Conservation (phyloP, 805 yeast species). For the Lachancea cidri region DNA sequence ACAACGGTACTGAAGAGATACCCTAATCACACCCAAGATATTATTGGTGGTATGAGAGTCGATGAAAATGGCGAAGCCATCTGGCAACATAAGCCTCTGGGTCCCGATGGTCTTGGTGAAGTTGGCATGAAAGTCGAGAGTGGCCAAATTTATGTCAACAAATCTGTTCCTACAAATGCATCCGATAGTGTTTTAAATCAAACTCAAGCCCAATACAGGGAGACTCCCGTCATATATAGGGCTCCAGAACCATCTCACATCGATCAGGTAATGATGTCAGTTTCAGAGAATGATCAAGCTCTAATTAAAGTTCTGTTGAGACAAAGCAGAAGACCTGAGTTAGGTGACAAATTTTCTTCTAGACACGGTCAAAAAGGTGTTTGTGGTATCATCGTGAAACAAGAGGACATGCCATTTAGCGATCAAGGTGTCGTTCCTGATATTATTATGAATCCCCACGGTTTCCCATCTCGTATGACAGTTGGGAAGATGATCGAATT, state of each 20-base stretch:
- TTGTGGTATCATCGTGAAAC: constrained; percentile 95
- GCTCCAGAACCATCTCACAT: constrained; percentile 95
- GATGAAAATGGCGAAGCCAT: constrained; percentile 78
- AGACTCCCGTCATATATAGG: constrained; percentile 85
- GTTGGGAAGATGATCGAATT: constrained; percentile 98
- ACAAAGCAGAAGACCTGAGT: constrained; percentile 95
- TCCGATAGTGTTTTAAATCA: constrained; percentile 45
- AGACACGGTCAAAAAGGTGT: constrained; percentile 99
- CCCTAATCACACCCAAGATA: constrained; percentile 90
- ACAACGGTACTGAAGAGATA: constrained; percentile 86
- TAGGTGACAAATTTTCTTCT: constrained; percentile 95
- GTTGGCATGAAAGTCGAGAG: constrained; percentile 87
- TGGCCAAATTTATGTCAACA: constrained; percentile 92
- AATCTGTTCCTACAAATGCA: constrained; percentile 85
- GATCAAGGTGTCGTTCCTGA: constrained; percentile 92
- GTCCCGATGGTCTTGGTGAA: constrained; percentile 95
- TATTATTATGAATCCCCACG: constrained; percentile 98
- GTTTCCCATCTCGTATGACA: constrained; percentile 99
- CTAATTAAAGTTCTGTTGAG: constrained; percentile 85
- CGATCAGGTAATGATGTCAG: constrained; percentile 97
- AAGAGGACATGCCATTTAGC: constrained; percentile 93
- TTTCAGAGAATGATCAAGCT: constrained; percentile 92
- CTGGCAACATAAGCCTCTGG: constrained; percentile 79
- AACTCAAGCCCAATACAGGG: constrained; percentile 59
- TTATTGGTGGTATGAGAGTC: constrained; percentile 85